Conservation (phyloP, 768 basidiomycete species). For the Austroboletus eburneus region DNA sequence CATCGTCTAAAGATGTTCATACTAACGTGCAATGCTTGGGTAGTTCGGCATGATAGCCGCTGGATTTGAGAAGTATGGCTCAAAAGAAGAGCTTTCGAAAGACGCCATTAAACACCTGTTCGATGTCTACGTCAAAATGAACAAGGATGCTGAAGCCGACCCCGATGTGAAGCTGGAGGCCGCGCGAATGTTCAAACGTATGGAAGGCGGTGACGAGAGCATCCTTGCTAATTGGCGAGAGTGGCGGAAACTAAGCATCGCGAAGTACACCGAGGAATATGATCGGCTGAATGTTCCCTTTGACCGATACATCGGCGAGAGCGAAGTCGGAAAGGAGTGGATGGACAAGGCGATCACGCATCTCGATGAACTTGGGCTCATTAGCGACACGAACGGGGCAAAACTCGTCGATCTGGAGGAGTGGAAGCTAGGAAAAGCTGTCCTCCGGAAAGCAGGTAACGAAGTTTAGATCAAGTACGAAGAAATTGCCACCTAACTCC, state of each 20-base stretch:
- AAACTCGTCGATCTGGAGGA: slow-evolving; percentile 84
- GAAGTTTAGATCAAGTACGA: too few species aligned
- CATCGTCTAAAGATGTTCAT: neutral
- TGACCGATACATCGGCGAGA: slow-evolving; percentile 91
- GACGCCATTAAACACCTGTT: slow-evolving; percentile 95
- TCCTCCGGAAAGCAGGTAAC: slow-evolving; percentile 79
- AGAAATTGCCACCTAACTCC: neutral
- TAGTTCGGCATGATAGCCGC: slow-evolving; percentile 86
- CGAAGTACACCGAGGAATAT: slow-evolving; percentile 87
- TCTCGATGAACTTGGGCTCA: slow-evolving; percentile 68
- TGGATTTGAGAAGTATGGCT: slow-evolving; percentile 91
- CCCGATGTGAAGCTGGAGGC: slow-evolving; percentile 72
- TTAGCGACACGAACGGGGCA: slow-evolving; percentile 75
- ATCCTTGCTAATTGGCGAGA: slow-evolving; percentile 86
- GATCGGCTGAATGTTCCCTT: slow-evolving; percentile 85
- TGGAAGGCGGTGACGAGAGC: slow-evolving; percentile 88
- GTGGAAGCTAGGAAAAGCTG: slow-evolving; percentile 89
- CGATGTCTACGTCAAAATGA: slow-evolving; percentile 92
- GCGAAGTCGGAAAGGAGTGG: slow-evolving; percentile 66
- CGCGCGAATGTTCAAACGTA: slow-evolving; percentile 85
- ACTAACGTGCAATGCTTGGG: neutral
- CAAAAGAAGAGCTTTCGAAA: slow-evolving; percentile 71
- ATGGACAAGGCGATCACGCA: slow-evolving; percentile 68
- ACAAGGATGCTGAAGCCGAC: slow-evolving; percentile 73
- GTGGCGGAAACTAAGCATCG: slow-evolving; percentile 89